Conservation (phyloP, 805 yeast genomes). For the Cephaloascus fragrans region DNA sequence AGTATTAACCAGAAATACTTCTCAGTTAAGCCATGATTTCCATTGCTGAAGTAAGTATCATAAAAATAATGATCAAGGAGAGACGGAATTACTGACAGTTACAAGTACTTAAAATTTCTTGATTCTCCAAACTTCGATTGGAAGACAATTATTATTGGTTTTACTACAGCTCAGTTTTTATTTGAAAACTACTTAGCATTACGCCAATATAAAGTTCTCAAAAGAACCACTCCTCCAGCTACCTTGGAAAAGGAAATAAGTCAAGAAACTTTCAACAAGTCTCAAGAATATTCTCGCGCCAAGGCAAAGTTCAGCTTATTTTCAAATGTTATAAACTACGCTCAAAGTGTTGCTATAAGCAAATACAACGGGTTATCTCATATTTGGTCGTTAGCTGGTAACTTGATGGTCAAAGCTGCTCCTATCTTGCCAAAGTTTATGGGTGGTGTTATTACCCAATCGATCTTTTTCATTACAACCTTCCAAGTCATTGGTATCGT, state of each 20-base stretch:
- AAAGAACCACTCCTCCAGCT: constrained; percentile 48
- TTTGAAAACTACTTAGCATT: constrained; percentile 67
- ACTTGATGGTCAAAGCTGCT: constrained; percentile 45
- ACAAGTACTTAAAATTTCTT: constrained; percentile 37
- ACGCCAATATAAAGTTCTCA: constrained; percentile 68
- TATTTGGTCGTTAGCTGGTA: constrained; percentile 42
- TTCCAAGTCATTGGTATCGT: constrained; percentile 43
- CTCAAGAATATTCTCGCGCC: constrained; percentile 72
- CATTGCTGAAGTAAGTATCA: not conserved
- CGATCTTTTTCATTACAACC: constrained; percentile 50
- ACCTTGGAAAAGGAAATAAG: constrained; percentile 61
- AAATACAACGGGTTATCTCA: constrained; percentile 41
- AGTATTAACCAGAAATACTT: too few species aligned
- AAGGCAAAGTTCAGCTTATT: constrained; percentile 64
- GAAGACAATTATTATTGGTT: constrained; percentile 67
- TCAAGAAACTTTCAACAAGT: constrained; percentile 62
- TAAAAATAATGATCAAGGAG: too few species aligned
- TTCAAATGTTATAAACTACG: constrained; percentile 36
- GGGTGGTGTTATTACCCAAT: constrained; percentile 60
- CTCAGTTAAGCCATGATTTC: not conserved
- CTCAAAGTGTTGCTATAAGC: constrained; percentile 49
- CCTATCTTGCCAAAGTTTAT: constrained; percentile 23
- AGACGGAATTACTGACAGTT: constrained; percentile 15
- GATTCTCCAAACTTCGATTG: constrained; percentile 70
- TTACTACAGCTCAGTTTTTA: constrained; percentile 62